Percentiles rank a stretch among this genome's conserved stretches.
Evolutionary conservation across 2,329 filamentous ascomycete species (phyloP).

Genomic region (Aspergillus tubingensis): DNA sequence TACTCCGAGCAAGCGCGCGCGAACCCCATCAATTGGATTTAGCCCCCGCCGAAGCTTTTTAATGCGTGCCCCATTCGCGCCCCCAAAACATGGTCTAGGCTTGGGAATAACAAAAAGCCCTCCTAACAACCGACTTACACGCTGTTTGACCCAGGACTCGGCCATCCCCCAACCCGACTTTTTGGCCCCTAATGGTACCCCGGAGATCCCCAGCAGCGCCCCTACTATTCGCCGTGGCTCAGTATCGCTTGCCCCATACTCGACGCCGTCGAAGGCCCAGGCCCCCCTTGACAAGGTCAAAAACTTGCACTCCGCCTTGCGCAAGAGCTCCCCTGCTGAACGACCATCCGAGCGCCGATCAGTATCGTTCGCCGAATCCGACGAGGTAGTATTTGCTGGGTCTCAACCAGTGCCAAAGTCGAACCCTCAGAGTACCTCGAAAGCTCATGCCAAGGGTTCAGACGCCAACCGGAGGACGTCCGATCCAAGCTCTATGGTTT

Average conservation of each 20-base stretch:
- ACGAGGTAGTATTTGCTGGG: conserved; percentile 15
- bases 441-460: neutral
- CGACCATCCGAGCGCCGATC: conserved; percentile 22
- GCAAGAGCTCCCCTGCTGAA: conserved; percentile 25
- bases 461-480: conserved; percentile 8
- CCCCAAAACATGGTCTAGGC: conserved; percentile 22
- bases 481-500: conserved; percentile 14
- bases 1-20: conserved; percentile 13
- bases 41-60: conserved; percentile 21
- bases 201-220: conserved; percentile 15
- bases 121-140: conserved; percentile 18
- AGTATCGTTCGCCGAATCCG: conserved; percentile 30
- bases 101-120: conserved; percentile 34
- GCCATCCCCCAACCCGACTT: neutral
- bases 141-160: conserved; percentile 15
- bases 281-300: conserved; percentile 21
- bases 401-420: conserved; percentile 15
- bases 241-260: conserved; percentile 9
- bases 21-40: conserved; percentile 23
- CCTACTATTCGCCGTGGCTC: conserved; percentile 11
- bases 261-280: conserved; percentile 16
- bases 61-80: conserved; percentile 10
- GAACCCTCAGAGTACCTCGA: conserved; percentile 4
- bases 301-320: conserved; percentile 25
- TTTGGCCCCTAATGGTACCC: conserved; percentile 1